phyloP scores from a whole-genome alignment of 257 asterid genomes.

The Salvia splendens region DNA sequence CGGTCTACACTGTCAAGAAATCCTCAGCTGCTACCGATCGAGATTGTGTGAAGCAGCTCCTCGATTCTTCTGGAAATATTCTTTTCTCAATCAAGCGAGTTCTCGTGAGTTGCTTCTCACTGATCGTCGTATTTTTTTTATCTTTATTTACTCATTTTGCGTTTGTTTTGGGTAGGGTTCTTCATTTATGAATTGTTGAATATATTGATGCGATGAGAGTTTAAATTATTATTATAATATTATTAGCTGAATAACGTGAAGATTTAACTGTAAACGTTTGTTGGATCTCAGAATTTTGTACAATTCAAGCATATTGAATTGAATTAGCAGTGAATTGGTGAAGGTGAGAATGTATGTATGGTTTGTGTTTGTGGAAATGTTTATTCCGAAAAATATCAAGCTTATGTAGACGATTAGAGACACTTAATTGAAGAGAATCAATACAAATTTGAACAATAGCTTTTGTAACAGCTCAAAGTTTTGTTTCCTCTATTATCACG shows the following conservation, averaged over 20 bases:
- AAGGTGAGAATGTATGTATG: background rate
- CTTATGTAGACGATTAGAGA: background rate
- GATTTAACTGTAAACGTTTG: background rate
- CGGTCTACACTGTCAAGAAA: conserved; percentile 55
- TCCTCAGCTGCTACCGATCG: conserved; percentile 29
- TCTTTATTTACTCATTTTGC: background rate
- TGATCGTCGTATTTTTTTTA: conserved; percentile 9
- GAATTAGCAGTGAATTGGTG: background rate
- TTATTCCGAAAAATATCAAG: background rate
- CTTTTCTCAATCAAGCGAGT: conserved; percentile 56
- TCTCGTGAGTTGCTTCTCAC: conserved; percentile 45
- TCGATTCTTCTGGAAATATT: conserved; percentile 58
- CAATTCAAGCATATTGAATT: background rate
- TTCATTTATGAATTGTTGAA: background rate
- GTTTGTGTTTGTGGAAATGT: background rate
- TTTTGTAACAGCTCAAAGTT: background rate
- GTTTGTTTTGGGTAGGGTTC: background rate
- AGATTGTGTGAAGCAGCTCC: conserved; percentile 42
- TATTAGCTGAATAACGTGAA: conserved; percentile 4
- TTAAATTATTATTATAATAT: background rate
- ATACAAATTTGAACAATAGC: background rate
- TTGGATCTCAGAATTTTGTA: background rate
- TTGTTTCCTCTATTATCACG: background rate
- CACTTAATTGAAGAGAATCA: background rate
- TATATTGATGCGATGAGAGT: background rate